A percentile compares a stretch with the other conserved stretches of the same genome.
Evolutionary conservation across 345 rosid species (phyloP).

Genomic region (Gossypioides kirkii): DNA sequence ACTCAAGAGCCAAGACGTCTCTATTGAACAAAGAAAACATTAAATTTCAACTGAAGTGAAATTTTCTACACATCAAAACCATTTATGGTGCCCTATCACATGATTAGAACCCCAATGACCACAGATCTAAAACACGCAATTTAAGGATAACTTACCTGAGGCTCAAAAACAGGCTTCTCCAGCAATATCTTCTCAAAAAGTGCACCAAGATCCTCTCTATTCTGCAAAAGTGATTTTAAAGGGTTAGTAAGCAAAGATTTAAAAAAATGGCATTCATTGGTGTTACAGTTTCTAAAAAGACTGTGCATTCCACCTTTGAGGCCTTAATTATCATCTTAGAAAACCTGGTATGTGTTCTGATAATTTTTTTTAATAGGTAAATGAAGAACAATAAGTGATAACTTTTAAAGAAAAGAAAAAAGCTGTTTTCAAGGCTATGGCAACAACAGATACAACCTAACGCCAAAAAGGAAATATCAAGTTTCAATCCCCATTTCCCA

Average conservation of each 20-base stretch:
- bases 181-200: slow-evolving; percentile 44
- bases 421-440: neutral
- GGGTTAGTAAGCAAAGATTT: neutral
- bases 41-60: neutral
- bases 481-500: neutral
- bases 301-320: neutral
- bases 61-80: neutral
- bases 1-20: neutral
- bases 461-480: neutral
- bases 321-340: neutral
- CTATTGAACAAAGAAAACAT: neutral
- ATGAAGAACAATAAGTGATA: neutral
- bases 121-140: neutral
- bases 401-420: neutral
- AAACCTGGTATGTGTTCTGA: neutral
- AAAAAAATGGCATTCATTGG: neutral
- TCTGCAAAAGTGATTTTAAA: slow-evolving; percentile 36
- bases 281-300: neutral
- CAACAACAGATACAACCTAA: neutral
- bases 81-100: neutral
- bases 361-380: neutral
- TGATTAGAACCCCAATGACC: neutral
- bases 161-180: slow-evolving; percentile 54
- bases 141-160: slow-evolving; percentile 39
- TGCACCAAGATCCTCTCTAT: slow-evolving; percentile 41